A percentile compares a stretch with the other conserved stretches of the same genome.
Evolutionary conservation across 768 basidiomycete species (phyloP).

Genomic region (Dacryopinax primogenitus): DNA sequence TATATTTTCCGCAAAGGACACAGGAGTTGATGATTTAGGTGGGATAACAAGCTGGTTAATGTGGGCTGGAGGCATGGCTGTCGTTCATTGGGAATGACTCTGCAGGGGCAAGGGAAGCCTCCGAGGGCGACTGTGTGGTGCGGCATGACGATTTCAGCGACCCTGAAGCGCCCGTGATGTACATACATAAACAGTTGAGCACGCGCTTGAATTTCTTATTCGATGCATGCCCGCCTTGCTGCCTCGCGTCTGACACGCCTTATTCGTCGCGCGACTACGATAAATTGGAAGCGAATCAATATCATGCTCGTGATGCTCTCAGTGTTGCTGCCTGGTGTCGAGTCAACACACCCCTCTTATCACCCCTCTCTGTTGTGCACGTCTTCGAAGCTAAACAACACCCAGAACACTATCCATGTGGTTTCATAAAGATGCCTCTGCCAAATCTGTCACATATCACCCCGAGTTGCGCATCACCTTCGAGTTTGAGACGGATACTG

Average conservation of each 20-base stretch:
- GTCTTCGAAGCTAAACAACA: no score
- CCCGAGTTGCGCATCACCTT: neutral
- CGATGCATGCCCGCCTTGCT: neutral
- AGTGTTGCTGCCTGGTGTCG: no score
- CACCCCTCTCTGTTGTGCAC: no score
- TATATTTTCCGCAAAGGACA: constrained; percentile 43
- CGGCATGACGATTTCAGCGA: constrained; percentile 3
- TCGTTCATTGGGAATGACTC: neutral
- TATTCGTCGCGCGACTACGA: neutral
- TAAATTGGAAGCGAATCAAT: no score
- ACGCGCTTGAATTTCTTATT: neutral
- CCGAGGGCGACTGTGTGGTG: neutral
- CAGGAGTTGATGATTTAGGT: constrained; percentile 52
- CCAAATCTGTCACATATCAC: no score
- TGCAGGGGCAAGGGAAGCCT: neutral
- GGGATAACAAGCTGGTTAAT: constrained; percentile 58
- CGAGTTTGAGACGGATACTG: neutral
- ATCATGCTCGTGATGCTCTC: no score
- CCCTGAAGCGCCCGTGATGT: neutral
- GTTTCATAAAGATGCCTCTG: no score
- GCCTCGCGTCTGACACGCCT: neutral
- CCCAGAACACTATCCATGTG: no score
- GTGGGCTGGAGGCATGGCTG: neutral
- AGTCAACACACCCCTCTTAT: no score
- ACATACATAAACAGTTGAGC: neutral